Evolutionary conservation across 306 rosid genomes (phyloP), one percentile per base, ranked within the genome.

Genomic region (Myrica gale): DNA sequence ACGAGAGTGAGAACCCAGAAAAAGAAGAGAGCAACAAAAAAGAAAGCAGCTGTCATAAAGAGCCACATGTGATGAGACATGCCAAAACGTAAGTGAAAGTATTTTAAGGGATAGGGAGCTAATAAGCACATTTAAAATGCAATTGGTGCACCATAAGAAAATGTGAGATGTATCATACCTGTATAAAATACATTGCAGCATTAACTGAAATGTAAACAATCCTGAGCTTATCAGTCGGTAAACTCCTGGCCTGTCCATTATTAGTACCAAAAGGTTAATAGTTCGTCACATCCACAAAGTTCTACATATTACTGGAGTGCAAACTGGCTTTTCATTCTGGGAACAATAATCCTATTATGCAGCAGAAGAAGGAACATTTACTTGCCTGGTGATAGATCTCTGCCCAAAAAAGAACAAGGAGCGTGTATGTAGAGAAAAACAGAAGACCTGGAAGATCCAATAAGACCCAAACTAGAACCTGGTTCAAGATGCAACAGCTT

Each of bases 341-440:
- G 41, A 65, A 42, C 46, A 17, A 11, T 5, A 65, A 42, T 37
- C 68, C 9, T 5, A 32, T 6, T 61, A 5, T 2, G 45, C 45
- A 61, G 5, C 17, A 61, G 44, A 50, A 78, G 55, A 66, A 56
- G 58, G 71, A 81, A 74, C 0, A 45, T 74, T 39, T 44, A 69
- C 89, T 84, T 83, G 85, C 98, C 99, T 95, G 99, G 75, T 92
- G 91, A 87, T 95, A 90, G 75, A 95, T 95, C 85, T 95, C 98
- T 58, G 99, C 97, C 97, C 97, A 95, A 69, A 95, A 95, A 75
- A 95, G 97, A 76, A 87, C 99, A 48, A 95, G 87, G 75, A 95
- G 96, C 15, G 98, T 92, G 80, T 90, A 95, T 9, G 98, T 90
- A 15, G 98, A 89, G 89, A 95, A 92, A 82, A 95, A 95, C 3